A percentile compares a stretch with the other conserved stretches of the same genome.
Evolutionary conservation across 768 basidiomycete genomes (phyloP).

Genomic region (Phlebiopsis gigantea): DNA sequence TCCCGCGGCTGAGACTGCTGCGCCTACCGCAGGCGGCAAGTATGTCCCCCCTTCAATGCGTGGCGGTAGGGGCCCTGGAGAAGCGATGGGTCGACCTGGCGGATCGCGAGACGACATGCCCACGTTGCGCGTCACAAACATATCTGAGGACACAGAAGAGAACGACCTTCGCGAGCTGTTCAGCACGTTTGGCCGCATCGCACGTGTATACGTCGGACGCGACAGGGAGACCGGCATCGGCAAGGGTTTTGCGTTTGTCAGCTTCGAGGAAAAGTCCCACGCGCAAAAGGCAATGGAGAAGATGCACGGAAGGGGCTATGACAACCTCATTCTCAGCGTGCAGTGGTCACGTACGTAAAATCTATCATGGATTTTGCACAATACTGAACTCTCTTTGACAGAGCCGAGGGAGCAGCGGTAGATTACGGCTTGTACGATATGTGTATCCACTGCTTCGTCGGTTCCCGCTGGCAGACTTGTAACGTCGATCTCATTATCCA

Average conservation of each 20-base stretch:
- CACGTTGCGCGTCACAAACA: slow-evolving; percentile 94
- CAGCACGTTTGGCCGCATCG: slow-evolving; percentile 76
- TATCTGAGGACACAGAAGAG: slow-evolving; percentile 93
- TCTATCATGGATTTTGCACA: neutral
- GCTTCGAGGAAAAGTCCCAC: slow-evolving; percentile 75
- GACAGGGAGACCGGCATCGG: slow-evolving; percentile 93
- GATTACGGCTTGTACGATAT: neutral
- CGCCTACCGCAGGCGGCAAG: slow-evolving; percentile 56
- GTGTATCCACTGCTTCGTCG: neutral
- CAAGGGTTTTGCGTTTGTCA: slow-evolving; percentile 97
- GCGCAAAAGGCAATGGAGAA: slow-evolving; percentile 91
- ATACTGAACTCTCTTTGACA: slow-evolving; percentile 12
- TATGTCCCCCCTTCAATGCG: slow-evolving; percentile 96
- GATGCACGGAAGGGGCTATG: slow-evolving; percentile 87
- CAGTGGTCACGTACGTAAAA: slow-evolving; percentile 57
- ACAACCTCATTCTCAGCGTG: slow-evolving; percentile 77
- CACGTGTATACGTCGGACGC: slow-evolving; percentile 88
- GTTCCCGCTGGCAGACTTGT: neutral
- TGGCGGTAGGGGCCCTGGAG: slow-evolving; percentile 63
- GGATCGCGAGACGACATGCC: slow-evolving; percentile 84
- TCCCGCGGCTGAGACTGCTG: slow-evolving; percentile 29
- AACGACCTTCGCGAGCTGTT: slow-evolving; percentile 92
- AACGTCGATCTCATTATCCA: neutral
- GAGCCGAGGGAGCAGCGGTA: slow-evolving; percentile 36
- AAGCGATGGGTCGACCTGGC: slow-evolving; percentile 62